Evolutionary conservation across 768 basidiomycete species (phyloP), one percentile per base, ranked within the genome.

Genomic region (Boletus vermiculosoides): DNA sequence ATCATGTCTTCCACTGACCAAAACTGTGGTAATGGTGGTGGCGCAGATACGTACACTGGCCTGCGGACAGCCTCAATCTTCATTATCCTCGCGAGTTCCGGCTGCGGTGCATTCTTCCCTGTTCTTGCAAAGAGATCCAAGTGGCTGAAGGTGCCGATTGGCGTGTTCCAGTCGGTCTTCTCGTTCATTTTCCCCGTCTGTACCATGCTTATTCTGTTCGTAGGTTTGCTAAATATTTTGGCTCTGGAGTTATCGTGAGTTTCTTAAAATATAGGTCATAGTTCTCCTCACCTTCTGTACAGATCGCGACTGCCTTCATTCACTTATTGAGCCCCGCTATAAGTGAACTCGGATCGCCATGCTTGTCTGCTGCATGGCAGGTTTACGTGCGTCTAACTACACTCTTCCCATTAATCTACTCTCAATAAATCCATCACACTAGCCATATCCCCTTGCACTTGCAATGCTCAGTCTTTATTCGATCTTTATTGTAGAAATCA

Each of bases 231-330:
- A 94, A 92, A 72, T 93, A 88, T 71, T 94, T 95, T 72, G 93
- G 93, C 28, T 92, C 90, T 15, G 93, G 93, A 25, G 89, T 92
- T 48, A 92, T 92, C 63, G 89, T 90, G 56, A 63, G 86, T 76
- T 31, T 16, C 12, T 62, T 44, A 0, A 16, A n/a, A 39, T 40
- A 15, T 50, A 46, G 2, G 13, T 25, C 13, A 23, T 40, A 31
- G 20, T 22, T 36, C 34, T 46, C 22, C 36, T 58, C 10, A 59
- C 41, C 23, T 20, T 45, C 10, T 59, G 51, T 47, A 28, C 61
- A 92, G 90, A 88, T 97, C 56, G 92, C 92, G 1, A 96, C 94
- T 11, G 88, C 90, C 4, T 96, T 92, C 69, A 90, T 92, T 36
- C 91, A 94, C 71, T 79, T 96, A 0, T 77, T 96, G 7, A 74